Evolutionary conservation across 2,329 filamentous ascomycete species (phyloP).

Genomic region (Fusarium robinianum): DNA sequence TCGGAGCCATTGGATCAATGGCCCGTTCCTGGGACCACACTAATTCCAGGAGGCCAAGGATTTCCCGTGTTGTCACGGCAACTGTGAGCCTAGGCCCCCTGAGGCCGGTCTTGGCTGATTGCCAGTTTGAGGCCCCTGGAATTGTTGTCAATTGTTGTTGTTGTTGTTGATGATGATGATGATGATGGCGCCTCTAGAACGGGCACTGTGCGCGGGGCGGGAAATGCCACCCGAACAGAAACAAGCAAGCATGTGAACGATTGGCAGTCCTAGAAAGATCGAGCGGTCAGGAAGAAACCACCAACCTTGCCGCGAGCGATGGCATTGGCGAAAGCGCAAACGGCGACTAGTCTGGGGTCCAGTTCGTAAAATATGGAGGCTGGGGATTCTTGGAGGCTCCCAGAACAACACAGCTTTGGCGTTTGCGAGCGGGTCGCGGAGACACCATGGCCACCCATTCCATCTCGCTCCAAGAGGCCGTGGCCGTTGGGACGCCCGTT

Average conservation of each 20-base stretch:
- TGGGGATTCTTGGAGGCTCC: constrained; percentile 11
- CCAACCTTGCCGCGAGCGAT: constrained; percentile 22
- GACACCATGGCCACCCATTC: constrained; percentile 21
- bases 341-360: constrained; percentile 4
- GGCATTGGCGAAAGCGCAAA: constrained; percentile 11
- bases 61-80: constrained; percentile 34
- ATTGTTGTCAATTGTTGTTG: too few species aligned
- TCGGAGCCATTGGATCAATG: too few species aligned
- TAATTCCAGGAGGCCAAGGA: constrained; percentile 17
- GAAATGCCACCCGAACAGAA: constrained; percentile 9
- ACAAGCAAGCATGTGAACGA: constrained; percentile 21
- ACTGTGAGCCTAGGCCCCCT: constrained; percentile 28
- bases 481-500: constrained; percentile 15
- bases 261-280: constrained; percentile 13
- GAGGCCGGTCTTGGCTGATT: constrained; percentile 23
- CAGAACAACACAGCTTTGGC: constrained; percentile 22
- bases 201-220: constrained; percentile 8
- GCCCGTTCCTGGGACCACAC: constrained; percentile 22
- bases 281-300: constrained; percentile 13
- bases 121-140: constrained; percentile 8
- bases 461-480: constrained; percentile 7
- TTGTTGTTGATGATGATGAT: too few species aligned
- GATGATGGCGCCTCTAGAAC: constrained; percentile 6
- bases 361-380: constrained; percentile 20
- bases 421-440: constrained; percentile 16